Percentiles rank a stretch among this genome's conserved stretches.
phyloP scores from a whole-genome alignment of 2,329 filamentous ascomycete species.

The Basipetospora chlamydospora region DNA sequence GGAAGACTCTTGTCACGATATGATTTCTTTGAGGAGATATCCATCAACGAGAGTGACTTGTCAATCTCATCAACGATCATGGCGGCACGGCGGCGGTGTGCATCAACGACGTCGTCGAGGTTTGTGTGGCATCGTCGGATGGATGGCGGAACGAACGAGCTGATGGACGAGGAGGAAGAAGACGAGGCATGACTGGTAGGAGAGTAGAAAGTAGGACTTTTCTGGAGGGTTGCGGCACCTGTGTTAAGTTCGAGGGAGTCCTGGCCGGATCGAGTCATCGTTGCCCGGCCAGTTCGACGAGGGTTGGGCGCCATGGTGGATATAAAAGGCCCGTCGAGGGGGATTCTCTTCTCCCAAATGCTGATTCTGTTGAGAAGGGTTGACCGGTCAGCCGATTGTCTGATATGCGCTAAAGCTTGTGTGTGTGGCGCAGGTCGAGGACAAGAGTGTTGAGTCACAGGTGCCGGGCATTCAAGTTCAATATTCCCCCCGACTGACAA shows the following conservation, averaged over 20 bases:
- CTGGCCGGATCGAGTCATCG: no score
- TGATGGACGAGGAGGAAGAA: slow-evolving; percentile 18
- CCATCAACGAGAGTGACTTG: slow-evolving; percentile 35
- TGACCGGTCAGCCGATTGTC: no score
- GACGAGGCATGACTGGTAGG: slow-evolving; percentile 20
- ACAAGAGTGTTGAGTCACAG: no score
- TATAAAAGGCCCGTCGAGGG: slow-evolving; percentile 22
- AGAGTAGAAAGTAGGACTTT: slow-evolving; percentile 55
- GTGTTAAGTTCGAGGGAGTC: slow-evolving; percentile 35
- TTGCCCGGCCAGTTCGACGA: slow-evolving; percentile 13
- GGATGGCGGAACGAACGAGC: slow-evolving; percentile 34
- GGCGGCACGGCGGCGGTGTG: slow-evolving; percentile 53
- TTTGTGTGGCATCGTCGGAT: slow-evolving; percentile 55
- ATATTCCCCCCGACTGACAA: no score
- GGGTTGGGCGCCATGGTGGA: slow-evolving; percentile 33
- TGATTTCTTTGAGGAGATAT: slow-evolving; percentile 10
- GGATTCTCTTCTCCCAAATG: not conserved
- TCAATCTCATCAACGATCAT: slow-evolving; percentile 53
- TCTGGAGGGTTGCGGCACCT: slow-evolving; percentile 47
- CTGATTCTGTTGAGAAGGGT: no score
- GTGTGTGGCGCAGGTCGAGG: no score
- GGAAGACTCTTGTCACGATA: slow-evolving; percentile 43
- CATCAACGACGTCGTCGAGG: slow-evolving; percentile 58
- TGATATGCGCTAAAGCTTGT: no score
- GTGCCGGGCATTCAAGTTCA: no score